These are phyloP conservation scores for Raphanus hybrid DNA, from an alignment of 441 rosid genomes.

Conservation along the genomic window DNA sequence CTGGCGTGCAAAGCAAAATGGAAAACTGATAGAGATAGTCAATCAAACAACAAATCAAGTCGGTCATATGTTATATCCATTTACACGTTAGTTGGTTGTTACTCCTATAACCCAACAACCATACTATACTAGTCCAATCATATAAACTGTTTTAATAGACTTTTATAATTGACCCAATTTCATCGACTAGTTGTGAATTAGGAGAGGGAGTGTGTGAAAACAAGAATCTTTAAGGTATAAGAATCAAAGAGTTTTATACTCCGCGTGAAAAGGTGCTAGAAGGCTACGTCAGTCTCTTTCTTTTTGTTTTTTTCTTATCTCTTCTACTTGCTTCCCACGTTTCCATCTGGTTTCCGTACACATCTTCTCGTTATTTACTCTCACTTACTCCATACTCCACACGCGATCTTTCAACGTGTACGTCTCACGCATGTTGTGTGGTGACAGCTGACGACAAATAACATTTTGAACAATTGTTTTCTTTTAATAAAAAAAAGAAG, in stretches of 20 bases:
- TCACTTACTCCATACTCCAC: constrained; percentile 25
- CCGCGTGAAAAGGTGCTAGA: constrained; percentile 14
- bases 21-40: constrained; percentile 24
- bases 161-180: constrained; percentile 20
- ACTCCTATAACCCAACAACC: constrained; percentile 27
- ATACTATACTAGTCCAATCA: constrained; percentile 19
- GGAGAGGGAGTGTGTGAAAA: constrained; percentile 10
- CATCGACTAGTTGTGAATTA: not conserved
- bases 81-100: constrained; percentile 26
- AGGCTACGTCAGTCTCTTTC: constrained; percentile 3
- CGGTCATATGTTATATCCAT: constrained; percentile 29
- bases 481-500: not conserved
- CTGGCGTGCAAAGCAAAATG: constrained; percentile 22
- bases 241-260: not conserved
- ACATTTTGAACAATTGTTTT: not conserved
- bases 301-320: not conserved
- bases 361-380: constrained; percentile 10
- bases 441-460: constrained; percentile 27
- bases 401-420: constrained; percentile 22
- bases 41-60: constrained; percentile 25
- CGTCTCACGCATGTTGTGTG: constrained; percentile 6
- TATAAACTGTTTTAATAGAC: constrained; percentile 2
- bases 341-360: constrained; percentile 39
- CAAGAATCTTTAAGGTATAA: constrained; percentile 5
- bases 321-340: constrained; percentile 47